Evolutionary conservation across 441 rosid genomes (phyloP).

Genomic region (Adansonia gregorii): DNA sequence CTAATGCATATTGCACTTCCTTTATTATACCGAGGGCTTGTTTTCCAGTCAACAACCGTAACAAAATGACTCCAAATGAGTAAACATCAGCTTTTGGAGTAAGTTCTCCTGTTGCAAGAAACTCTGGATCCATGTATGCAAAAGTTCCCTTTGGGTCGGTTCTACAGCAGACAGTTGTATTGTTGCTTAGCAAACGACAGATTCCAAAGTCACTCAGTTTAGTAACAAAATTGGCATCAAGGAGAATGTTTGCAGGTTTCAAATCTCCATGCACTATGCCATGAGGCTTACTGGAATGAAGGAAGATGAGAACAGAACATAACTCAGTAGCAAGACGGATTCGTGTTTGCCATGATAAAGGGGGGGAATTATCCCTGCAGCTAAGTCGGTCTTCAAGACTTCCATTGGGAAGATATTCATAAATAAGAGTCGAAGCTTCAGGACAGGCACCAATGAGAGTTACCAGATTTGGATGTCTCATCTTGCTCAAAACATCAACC

Average conservation of each 20-base stretch:
- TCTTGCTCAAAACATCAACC: slow-evolving; percentile 87
- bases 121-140: slow-evolving; percentile 86
- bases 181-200: slow-evolving; percentile 49
- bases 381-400: slow-evolving; percentile 92
- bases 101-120: slow-evolving; percentile 74
- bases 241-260: slow-evolving; percentile 84
- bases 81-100: slow-evolving; percentile 88
- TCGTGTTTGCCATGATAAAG: slow-evolving; percentile 86
- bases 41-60: slow-evolving; percentile 80
- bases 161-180: slow-evolving; percentile 43
- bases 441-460: slow-evolving; percentile 92
- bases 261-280: slow-evolving; percentile 89
- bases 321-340: slow-evolving; percentile 77
- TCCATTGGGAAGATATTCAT: slow-evolving; percentile 86
- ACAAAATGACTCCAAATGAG: slow-evolving; percentile 82
- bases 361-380: slow-evolving; percentile 78
- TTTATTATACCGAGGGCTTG: slow-evolving; percentile 66
- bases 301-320: slow-evolving; percentile 86
- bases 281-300: slow-evolving; percentile 79
- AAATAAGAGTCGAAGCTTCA: slow-evolving; percentile 80
- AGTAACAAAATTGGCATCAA: slow-evolving; percentile 73
- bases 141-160: slow-evolving; percentile 78
- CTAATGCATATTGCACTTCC: slow-evolving; percentile 76
- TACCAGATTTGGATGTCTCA: slow-evolving; percentile 91
- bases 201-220: slow-evolving; percentile 90